phyloP scores from a whole-genome alignment of 1,284 basidiomycete species.

The Takashimella koratensis region DNA sequence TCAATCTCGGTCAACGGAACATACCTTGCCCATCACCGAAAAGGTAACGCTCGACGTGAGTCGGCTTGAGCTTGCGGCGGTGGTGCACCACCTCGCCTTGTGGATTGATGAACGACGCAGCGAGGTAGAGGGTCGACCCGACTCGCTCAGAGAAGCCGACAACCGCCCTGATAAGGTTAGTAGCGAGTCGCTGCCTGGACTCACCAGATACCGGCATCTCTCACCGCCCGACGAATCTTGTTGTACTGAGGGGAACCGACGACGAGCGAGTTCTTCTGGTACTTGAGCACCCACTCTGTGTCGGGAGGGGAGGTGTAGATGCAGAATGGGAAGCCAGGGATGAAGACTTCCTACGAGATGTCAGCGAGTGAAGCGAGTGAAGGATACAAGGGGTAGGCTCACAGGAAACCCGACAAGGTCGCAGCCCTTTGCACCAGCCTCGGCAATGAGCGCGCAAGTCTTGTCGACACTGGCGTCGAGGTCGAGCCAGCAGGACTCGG shows the following conservation, averaged over 20 bases:
- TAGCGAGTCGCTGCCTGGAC: not conserved
- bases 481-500: conserved; percentile 12
- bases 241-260: conserved; percentile 12
- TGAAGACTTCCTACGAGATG: conserved; percentile 8
- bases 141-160: conserved; percentile 12
- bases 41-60: conserved; percentile 14
- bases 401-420: conserved; percentile 12
- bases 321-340: conserved; percentile 11
- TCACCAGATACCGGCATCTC: conserved; percentile 9
- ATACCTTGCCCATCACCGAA: conserved; percentile 12
- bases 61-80: conserved; percentile 15
- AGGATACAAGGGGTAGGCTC: not conserved
- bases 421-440: conserved; percentile 12
- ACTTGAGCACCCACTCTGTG: conserved; percentile 9
- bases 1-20: not conserved
- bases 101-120: conserved; percentile 11
- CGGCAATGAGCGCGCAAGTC: conserved; percentile 10
- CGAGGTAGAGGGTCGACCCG: conserved; percentile 13
- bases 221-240: conserved; percentile 8
- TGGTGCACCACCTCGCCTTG: conserved; percentile 9
- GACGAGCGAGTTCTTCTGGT: conserved; percentile 14
- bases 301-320: conserved; percentile 9
- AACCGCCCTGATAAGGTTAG: conserved; percentile 7
- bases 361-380: not conserved
- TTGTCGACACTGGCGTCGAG: conserved; percentile 13